phyloP scores from a whole-genome alignment of 2,329 filamentous ascomycete species.

The Aspergillaceae sp. region DNA sequence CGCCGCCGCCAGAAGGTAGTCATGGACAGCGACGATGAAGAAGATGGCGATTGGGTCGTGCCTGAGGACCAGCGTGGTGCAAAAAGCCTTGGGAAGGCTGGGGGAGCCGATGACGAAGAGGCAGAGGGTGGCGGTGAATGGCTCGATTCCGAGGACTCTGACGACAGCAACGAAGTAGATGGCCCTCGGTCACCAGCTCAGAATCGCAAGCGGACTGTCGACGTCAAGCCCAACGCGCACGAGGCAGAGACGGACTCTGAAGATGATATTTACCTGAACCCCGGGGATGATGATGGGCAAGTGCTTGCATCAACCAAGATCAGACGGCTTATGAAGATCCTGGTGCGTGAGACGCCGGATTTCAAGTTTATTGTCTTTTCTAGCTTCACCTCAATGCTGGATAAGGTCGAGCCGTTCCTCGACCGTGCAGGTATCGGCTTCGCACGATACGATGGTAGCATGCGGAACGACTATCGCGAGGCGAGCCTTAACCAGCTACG shows the following conservation, averaged over 20 bases:
- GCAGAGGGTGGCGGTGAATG: slow-evolving; percentile 79
- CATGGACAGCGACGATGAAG: slow-evolving; percentile 49
- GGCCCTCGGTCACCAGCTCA: slow-evolving; percentile 21
- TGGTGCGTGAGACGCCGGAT: slow-evolving; percentile 65
- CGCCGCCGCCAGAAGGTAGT: slow-evolving; percentile 38
- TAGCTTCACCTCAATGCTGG: slow-evolving; percentile 96
- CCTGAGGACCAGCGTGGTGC: slow-evolving; percentile 55
- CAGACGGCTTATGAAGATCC: slow-evolving; percentile 69
- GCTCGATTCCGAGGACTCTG: slow-evolving; percentile 63
- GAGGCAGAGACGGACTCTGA: slow-evolving; percentile 37
- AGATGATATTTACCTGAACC: slow-evolving; percentile 31
- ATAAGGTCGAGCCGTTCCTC: slow-evolving; percentile 89
- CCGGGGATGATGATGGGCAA: slow-evolving; percentile 34
- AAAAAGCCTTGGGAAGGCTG: slow-evolving; percentile 62
- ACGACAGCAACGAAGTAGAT: slow-evolving; percentile 30
- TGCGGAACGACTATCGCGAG: slow-evolving; percentile 89
- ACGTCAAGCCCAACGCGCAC: slow-evolving; percentile 13
- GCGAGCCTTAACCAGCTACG: slow-evolving; percentile 71
- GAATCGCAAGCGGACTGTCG: slow-evolving; percentile 8
- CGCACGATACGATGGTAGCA: slow-evolving; percentile 86
- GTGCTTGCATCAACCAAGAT: slow-evolving; percentile 72
- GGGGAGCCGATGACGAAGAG: slow-evolving; percentile 80
- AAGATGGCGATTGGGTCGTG: slow-evolving; percentile 71
- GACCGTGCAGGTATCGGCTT: slow-evolving; percentile 64
- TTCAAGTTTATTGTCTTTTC: slow-evolving; percentile 99